Evolutionary conservation across 345 rosid species (phyloP).

Genomic region (Eucalyptus globulus): DNA sequence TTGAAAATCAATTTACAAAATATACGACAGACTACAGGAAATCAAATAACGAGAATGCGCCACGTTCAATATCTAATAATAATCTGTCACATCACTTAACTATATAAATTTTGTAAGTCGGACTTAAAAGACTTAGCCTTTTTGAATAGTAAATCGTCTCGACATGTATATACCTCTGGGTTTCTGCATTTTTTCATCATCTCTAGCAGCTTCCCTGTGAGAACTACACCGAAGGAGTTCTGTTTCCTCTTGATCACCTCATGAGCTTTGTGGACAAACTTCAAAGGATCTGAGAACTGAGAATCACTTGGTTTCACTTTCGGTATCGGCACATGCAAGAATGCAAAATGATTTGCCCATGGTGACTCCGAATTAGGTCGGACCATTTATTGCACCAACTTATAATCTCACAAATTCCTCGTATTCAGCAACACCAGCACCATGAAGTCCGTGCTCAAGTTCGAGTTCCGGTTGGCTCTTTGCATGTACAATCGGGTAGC

Average conservation of each 20-base stretch:
- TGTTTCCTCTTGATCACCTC: slow-evolving; percentile 1
- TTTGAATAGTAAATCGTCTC: background rate
- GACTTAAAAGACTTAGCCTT: background rate
- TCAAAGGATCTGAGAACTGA: background rate
- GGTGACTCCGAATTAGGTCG: slow-evolving; percentile 9
- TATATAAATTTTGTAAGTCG: background rate
- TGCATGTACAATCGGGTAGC: slow-evolving; percentile 35
- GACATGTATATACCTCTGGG: slow-evolving; percentile 3
- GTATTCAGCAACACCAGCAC: slow-evolving; percentile 38
- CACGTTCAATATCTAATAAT: background rate
- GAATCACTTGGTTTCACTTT: background rate
- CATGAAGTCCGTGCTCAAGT: background rate
- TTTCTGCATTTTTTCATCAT: slow-evolving; percentile 9
- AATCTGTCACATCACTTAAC: background rate
- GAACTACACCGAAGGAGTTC: slow-evolving; percentile 8
- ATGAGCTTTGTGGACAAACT: slow-evolving; percentile 4
- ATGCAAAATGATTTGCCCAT: slow-evolving; percentile 31
- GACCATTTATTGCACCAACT: slow-evolving; percentile 27
- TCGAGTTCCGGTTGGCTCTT: background rate
- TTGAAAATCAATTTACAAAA: background rate
- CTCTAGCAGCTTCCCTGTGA: slow-evolving; percentile 9
- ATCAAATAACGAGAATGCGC: background rate
- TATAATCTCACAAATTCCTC: slow-evolving; percentile 18
- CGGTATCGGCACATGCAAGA: slow-evolving; percentile 17
- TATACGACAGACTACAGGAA: background rate